Base-by-base conservation (phyloP, 768 basidiomycete species). In the Holtermannia corniformis region DNA sequence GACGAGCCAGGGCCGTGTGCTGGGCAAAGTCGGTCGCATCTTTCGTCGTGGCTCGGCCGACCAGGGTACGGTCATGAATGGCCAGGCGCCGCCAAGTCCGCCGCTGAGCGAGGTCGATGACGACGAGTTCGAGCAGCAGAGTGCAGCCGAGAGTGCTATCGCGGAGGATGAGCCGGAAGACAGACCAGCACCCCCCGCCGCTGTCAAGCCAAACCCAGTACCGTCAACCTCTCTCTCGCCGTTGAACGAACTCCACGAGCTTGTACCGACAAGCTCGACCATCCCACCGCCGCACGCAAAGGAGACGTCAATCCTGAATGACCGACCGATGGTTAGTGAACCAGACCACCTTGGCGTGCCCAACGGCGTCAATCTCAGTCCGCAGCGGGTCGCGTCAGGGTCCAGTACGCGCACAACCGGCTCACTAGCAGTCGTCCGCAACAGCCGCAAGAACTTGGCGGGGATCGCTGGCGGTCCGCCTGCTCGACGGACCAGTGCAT, bases 81-180 rank as follows among this genome's bases (percentile, higher is more conserved):
- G 60, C 44, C 61, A 56, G 7, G 51, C 68, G 14, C 70, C 70
- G 26, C 68, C 68, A 14, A 68, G 65, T 47, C 70, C 70, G 19
- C 70, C 70, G 1, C 44, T 68, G n/a, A 70, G 68, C 49, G 63
- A 66, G 2, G 57, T 45, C 24, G 66, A 61, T 5, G 24, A 50
- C 21, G 37, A 50, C 7, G 46, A 43, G 23, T 43, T 19, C 14
- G 13, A 23, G 52, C n/a, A n/a, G n/a, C n/a, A n/a, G n/a, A n/a
- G n/a, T 21, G 14, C 7, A 11, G 45, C 13, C 21, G 45, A 40
- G 54, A 54, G 28, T n/a, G 24, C 5, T 41, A 26, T 14, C 19
- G 42, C 10, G 47, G 22, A 10, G 10, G 57, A 59, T 22, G 47
- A 41, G 22, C 22, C 22, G 1, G 48, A 42, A 12, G 45, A 47